Percentiles rank a stretch among this genome's conserved stretches.
Evolutionary conservation across 1,139 yeast species (phyloP).

Genomic region (Geotrichum siamense): DNA sequence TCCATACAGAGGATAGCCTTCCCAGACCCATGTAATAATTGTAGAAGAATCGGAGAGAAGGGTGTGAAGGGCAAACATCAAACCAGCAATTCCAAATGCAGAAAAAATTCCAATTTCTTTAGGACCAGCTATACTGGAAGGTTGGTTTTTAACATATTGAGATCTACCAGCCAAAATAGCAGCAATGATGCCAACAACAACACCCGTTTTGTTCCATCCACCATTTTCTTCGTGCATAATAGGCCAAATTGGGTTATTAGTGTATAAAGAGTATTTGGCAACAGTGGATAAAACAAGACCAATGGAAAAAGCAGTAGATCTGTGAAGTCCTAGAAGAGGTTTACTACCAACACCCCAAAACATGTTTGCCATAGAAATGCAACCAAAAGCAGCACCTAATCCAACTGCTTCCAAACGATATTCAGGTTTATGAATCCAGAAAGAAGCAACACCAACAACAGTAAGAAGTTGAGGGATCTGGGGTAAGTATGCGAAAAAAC

Average conservation of each 20-base stretch:
- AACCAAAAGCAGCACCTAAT: constrained; percentile 57
- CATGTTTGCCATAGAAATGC: constrained; percentile 58
- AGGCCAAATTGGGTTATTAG: constrained; percentile 96
- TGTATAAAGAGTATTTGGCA: constrained; percentile 64
- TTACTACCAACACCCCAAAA: constrained; percentile 42
- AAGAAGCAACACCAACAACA: constrained; percentile 69
- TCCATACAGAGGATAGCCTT: constrained; percentile 80
- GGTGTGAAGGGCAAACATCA: constrained; percentile 65
- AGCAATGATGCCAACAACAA: constrained; percentile 56
- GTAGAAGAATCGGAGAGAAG: constrained; percentile 79
- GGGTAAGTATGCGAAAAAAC: constrained; percentile 44
- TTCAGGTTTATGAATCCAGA: constrained; percentile 58
- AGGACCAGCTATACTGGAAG: constrained; percentile 25
- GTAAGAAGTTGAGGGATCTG: constrained; percentile 51
- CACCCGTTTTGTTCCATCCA: constrained; percentile 72
- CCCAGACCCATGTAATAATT: constrained; percentile 87
- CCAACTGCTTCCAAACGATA: constrained; percentile 58
- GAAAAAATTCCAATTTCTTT: constrained; percentile 40
- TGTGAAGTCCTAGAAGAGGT: constrained; percentile 44
- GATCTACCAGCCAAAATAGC: constrained; percentile 49
- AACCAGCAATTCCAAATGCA: constrained; percentile 69
- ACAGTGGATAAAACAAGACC: constrained; percentile 72
- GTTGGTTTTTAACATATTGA: constrained; percentile 24
- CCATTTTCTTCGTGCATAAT: constrained; percentile 81
- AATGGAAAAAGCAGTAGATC: constrained; percentile 53